phyloP scores from a whole-genome alignment of 208 protist species.

The Trypanosoma lewisi region DNA sequence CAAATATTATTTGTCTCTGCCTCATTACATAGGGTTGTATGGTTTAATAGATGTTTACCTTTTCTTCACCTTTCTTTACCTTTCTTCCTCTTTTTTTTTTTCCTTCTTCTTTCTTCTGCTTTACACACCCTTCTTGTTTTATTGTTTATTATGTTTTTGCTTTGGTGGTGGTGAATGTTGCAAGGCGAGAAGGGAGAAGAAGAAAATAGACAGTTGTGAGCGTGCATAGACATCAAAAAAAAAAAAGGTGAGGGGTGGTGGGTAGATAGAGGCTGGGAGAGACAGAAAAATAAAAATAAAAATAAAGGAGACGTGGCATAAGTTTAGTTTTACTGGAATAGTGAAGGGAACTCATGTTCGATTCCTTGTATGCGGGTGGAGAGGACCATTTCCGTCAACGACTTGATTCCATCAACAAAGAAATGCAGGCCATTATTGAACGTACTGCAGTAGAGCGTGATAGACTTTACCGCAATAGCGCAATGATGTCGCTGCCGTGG shows the following conservation, averaged over 20 bases:
- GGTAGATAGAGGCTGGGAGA: background rate
- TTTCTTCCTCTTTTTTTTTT: background rate
- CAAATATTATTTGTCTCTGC: background rate
- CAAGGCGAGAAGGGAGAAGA: background rate
- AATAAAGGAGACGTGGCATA: background rate
- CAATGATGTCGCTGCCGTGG: background rate
- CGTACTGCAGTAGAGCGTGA: slow-evolving; percentile 44
- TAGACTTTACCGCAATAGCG: slow-evolving; percentile 20
- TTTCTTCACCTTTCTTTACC: background rate
- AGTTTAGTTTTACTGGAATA: background rate
- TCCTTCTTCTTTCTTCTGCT: background rate
- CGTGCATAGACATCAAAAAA: no score
- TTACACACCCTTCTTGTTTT: background rate
- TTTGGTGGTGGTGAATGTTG: background rate
- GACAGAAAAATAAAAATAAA: slow-evolving; percentile 26
- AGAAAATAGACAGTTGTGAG: no score
- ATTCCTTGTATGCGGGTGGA: slow-evolving; percentile 17
- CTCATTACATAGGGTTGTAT: background rate
- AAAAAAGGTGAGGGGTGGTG: no score
- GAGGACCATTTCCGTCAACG: slow-evolving; percentile 54
- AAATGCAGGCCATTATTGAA: slow-evolving; percentile 69
- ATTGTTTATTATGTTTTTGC: background rate
- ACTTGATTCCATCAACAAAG: slow-evolving; percentile 66
- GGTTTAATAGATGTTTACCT: background rate
- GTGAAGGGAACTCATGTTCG: slow-evolving; percentile 6